phyloP scores from a whole-genome alignment of 306 rosid genomes.

The Pterocarpus macrocarpus region DNA sequence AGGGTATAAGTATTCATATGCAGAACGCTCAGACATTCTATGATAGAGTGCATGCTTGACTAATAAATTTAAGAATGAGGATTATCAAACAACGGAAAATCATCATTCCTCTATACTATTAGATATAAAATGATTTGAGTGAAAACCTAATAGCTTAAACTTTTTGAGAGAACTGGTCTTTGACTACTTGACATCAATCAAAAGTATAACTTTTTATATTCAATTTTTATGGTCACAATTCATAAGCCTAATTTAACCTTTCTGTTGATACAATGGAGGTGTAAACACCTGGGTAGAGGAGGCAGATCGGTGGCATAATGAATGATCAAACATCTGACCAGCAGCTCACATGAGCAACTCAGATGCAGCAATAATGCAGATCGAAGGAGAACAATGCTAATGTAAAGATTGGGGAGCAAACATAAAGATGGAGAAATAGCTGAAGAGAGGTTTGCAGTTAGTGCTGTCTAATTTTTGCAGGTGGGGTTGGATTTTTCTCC shows the following conservation, averaged over 20 bases:
- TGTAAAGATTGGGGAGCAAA: too few species aligned
- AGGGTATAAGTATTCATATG: neutral
- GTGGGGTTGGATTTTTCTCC: neutral
- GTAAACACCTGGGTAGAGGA: neutral
- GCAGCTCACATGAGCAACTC: neutral
- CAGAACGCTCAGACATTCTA: conserved; percentile 16
- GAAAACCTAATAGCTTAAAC: neutral
- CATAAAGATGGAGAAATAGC: too few species aligned
- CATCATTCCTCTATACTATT: neutral
- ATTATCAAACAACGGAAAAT: neutral
- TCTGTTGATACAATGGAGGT: neutral
- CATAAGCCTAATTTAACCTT: neutral
- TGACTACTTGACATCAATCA: neutral
- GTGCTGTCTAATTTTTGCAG: neutral
- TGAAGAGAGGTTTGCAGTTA: neutral
- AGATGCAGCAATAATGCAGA: neutral
- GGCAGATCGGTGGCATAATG: neutral
- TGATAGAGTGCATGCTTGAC: neutral
- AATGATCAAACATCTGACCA: neutral
- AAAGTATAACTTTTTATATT: neutral
- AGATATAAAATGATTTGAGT: conserved; percentile 1
- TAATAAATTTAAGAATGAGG: neutral
- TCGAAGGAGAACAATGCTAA: too few species aligned
- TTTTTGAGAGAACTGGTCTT: conserved; percentile 7
- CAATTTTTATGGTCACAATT: neutral